These are phyloP conservation scores for Colletotrichum cereale DNA, from an alignment of 2,329 filamentous ascomycete species.

Conservation along the genomic window DNA sequence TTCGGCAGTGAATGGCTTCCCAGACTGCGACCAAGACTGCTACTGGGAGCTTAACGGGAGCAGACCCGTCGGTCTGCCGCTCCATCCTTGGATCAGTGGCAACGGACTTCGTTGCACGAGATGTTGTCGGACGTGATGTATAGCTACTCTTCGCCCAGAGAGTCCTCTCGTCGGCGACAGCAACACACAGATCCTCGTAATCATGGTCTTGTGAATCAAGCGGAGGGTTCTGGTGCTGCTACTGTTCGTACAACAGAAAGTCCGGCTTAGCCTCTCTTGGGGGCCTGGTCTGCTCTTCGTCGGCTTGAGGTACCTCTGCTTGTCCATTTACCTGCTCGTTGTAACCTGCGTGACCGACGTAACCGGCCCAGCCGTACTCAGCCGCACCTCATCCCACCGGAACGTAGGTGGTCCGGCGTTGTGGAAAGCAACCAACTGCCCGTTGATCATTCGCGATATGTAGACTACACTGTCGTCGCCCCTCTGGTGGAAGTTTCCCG, in stretches of 20 bases:
- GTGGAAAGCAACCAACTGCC: background rate
- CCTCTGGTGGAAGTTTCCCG: background rate
- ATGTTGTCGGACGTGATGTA: background rate
- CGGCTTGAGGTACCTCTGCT: background rate
- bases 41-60: background rate
- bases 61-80: background rate
- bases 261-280: background rate
- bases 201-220: too few relatives aligned
- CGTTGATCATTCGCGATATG: too few relatives aligned
- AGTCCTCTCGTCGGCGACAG: fast-evolving
- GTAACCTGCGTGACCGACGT: background rate
- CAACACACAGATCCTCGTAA: too few relatives aligned
- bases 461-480: background rate
- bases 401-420: background rate
- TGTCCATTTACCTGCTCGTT: background rate
- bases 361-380: background rate
- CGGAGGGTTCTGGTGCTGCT: background rate
- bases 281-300: background rate
- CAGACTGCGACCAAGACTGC: background rate
- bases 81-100: background rate
- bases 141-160: background rate
- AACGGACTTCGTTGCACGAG: background rate
- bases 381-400: background rate
- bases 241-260: background rate
- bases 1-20: background rate